Conservation (phyloP, 2,329 filamentous ascomycete species). For the Exophiala sp. region DNA sequence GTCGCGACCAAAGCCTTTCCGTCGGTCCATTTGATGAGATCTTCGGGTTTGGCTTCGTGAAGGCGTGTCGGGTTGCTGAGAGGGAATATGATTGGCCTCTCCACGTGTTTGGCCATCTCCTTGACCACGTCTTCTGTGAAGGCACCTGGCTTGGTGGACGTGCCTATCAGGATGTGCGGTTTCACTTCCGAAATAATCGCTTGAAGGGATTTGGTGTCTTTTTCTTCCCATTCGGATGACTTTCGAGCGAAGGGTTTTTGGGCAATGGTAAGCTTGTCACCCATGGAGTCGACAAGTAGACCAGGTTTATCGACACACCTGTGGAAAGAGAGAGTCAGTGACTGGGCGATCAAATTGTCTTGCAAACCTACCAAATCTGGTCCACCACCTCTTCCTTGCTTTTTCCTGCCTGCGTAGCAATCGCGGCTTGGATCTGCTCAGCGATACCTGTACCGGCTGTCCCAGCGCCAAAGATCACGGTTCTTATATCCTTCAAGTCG, state of each 20-base stretch:
- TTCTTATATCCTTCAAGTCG: conserved; percentile 63
- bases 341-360: too few species aligned
- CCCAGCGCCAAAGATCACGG: conserved; percentile 76
- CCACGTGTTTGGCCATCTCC: conserved; percentile 71
- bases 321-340: too few species aligned
- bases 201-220: conserved; percentile 54
- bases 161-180: conserved; percentile 79
- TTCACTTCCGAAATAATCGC: conserved; percentile 68
- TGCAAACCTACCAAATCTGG: conserved; percentile 58
- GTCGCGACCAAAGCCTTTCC: conserved; percentile 78
- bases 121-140: conserved; percentile 72
- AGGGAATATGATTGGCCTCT: conserved; percentile 74
- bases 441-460: conserved; percentile 83
- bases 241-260: conserved; percentile 67
- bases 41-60: conserved; percentile 74
- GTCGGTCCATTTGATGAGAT: conserved; percentile 73
- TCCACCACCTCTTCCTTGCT: conserved; percentile 69
- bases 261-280: conserved; percentile 60
- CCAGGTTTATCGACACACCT: conserved; percentile 78
- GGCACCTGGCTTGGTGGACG: conserved; percentile 70
- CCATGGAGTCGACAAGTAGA: conserved; percentile 63
- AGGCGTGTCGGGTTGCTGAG: conserved; percentile 81
- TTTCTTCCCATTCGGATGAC: conserved; percentile 35
- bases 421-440: conserved; percentile 77
- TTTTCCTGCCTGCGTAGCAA: conserved; percentile 64